Evolutionary conservation across 768 basidiomycete genomes (phyloP).

Genomic region (Amanita fuliginea): DNA sequence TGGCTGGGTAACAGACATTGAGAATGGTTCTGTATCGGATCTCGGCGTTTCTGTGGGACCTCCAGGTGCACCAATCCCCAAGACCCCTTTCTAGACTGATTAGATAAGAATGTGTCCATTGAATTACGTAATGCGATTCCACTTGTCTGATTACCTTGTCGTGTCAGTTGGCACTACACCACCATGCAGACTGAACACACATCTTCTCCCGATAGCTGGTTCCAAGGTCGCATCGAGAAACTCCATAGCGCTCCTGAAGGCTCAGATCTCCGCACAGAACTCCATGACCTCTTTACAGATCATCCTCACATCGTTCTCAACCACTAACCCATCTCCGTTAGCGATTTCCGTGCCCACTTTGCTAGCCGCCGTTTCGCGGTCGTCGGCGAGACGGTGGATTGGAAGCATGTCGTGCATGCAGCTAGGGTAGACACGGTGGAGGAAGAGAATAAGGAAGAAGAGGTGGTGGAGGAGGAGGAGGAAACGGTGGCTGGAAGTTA

Average conservation of each 20-base stretch:
- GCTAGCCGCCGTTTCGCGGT: neutral
- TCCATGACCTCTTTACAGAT: neutral
- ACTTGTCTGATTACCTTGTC: too few relatives aligned
- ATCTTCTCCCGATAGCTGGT: neutral
- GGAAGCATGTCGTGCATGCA: neutral
- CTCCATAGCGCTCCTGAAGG: neutral
- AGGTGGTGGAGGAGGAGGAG: too few relatives aligned
- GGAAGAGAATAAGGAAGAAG: too few relatives aligned
- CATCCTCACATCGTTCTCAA: constrained; percentile 1
- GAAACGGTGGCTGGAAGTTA: constrained; percentile 15
- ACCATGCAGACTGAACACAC: neutral
- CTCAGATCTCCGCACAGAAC: neutral
- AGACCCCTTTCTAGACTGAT: too few relatives aligned
- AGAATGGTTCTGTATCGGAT: too few relatives aligned
- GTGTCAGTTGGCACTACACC: too few relatives aligned
- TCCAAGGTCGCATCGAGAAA: neutral
- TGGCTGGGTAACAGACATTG: too few relatives aligned
- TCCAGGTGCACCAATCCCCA: too few relatives aligned
- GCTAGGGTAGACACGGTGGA: neutral
- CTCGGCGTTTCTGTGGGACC: too few relatives aligned
- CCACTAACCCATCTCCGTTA: neutral
- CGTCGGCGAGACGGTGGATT: neutral
- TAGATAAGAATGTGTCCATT: too few relatives aligned
- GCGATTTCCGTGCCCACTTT: neutral
- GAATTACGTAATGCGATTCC: too few relatives aligned